Conservation (phyloP, 805 yeast genomes). For the Barnettozyma siamensis region DNA sequence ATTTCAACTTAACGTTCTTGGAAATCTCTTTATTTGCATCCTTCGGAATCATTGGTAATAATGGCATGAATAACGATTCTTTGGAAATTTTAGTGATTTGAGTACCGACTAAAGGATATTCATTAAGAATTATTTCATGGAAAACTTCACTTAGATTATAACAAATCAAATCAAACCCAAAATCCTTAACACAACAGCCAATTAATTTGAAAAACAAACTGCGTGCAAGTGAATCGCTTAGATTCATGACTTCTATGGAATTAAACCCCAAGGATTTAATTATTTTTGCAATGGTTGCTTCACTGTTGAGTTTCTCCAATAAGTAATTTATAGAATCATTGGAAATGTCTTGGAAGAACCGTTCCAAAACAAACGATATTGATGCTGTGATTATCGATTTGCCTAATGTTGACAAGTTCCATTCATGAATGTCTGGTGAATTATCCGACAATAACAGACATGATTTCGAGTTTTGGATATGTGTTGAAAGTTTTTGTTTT, state of each 20-base stretch:
- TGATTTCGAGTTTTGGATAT: constrained; percentile 57
- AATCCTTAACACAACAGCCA: constrained; percentile 72
- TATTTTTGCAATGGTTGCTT: constrained; percentile 29
- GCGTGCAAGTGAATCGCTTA: constrained; percentile 47
- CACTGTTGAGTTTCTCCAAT: constrained; percentile 37
- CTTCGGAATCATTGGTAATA: constrained; percentile 30
- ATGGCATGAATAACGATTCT: constrained; percentile 21
- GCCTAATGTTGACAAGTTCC: constrained; percentile 54
- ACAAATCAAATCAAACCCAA: constrained; percentile 69
- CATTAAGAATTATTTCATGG: constrained; percentile 52
- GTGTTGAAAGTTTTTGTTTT: constrained; percentile 35
- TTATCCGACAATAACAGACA: constrained; percentile 43
- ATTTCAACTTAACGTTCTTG: constrained; percentile 42
- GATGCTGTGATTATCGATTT: constrained; percentile 48
- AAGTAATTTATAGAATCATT: constrained; percentile 51
- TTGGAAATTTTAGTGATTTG: constrained; percentile 25
- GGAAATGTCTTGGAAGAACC: constrained; percentile 49
- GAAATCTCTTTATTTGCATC: constrained; percentile 30
- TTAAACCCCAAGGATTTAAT: constrained; percentile 31
- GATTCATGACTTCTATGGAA: constrained; percentile 20
- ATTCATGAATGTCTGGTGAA: constrained; percentile 24
- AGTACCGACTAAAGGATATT: constrained; percentile 59
- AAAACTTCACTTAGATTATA: constrained; percentile 63
- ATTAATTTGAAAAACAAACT: constrained; percentile 51
- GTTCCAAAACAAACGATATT: constrained; percentile 56